A percentile compares a stretch with the other conserved stretches of the same genome.
Evolutionary conservation across 345 rosid genomes (phyloP).

Genomic region (Sonneratia caseolaris): DNA sequence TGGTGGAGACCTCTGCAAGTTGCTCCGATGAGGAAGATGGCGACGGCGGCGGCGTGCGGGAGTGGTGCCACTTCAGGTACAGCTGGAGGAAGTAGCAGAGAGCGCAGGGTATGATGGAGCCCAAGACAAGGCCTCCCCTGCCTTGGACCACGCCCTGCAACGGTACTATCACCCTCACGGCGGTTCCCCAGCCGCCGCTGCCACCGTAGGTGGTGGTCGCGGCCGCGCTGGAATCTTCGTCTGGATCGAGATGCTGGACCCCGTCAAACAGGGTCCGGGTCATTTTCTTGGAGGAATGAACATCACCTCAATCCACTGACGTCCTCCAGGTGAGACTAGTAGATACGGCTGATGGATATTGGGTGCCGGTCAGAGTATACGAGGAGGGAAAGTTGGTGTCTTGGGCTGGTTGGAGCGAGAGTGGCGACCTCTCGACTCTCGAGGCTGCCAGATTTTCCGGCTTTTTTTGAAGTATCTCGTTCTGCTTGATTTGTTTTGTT

Average conservation of each 20-base stretch:
- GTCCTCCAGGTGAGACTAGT: background rate
- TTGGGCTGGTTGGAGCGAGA: constrained; percentile 17
- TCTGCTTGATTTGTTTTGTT: background rate
- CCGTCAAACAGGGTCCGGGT: constrained; percentile 37
- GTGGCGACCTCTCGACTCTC: constrained; percentile 1
- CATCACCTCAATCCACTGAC: background rate
- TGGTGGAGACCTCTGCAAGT: constrained; percentile 38
- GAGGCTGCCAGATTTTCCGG: background rate
- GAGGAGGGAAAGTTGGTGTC: constrained; percentile 10
- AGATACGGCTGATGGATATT: background rate
- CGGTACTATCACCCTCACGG: constrained; percentile 89
- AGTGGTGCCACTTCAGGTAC: constrained; percentile 53
- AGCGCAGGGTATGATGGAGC: constrained; percentile 85
- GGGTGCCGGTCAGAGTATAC: constrained; percentile 13
- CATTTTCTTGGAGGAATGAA: constrained; percentile 24
- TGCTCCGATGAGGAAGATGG: constrained; percentile 43
- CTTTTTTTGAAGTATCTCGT: constrained; percentile 2
- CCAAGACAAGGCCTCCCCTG: constrained; percentile 76
- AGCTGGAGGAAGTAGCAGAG: constrained; percentile 88
- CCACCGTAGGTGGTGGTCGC: constrained; percentile 11
- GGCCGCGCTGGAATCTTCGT: constrained; percentile 19
- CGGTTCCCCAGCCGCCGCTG: constrained; percentile 47
- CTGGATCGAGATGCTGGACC: constrained; percentile 30
- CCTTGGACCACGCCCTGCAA: constrained; percentile 92
- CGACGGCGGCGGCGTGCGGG: constrained; percentile 15